Percentiles rank a stretch among this genome's conserved stretches.
Evolutionary conservation across 1,284 basidiomycete species (phyloP).

Genomic region (Dichomitus squalens): DNA sequence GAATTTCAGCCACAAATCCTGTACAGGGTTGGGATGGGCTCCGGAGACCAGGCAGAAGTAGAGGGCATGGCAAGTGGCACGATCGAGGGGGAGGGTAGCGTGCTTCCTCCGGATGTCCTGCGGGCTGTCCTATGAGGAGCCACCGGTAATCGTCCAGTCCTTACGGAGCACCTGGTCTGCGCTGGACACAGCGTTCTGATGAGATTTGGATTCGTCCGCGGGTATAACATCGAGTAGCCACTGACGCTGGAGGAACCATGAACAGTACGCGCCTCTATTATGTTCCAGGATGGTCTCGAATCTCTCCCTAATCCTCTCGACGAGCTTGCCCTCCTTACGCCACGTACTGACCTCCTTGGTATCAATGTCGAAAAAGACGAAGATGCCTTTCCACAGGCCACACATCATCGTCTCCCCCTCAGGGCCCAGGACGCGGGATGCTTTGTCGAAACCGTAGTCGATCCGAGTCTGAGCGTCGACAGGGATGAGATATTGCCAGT

Average conservation of each 20-base stretch:
- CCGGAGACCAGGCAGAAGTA: slow-evolving; percentile 14
- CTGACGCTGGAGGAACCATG: slow-evolving; percentile 40
- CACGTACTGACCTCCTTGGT: slow-evolving; percentile 37
- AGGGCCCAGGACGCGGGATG: slow-evolving; percentile 2
- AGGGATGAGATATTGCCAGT: slow-evolving; percentile 39
- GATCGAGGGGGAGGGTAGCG: slow-evolving; percentile 7
- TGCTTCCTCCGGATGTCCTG: slow-evolving; percentile 1
- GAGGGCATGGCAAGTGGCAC: slow-evolving; percentile 18
- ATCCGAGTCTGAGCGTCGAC: slow-evolving; percentile 33
- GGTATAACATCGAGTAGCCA: slow-evolving; percentile 29
- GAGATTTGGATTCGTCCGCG: not conserved
- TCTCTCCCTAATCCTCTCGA: slow-evolving; percentile 35
- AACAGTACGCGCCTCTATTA: slow-evolving; percentile 29
- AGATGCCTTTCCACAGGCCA: slow-evolving; percentile 38
- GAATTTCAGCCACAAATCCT: no score
- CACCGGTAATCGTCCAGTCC: slow-evolving; percentile 12
- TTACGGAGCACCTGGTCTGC: not conserved
- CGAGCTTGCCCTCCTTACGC: slow-evolving; percentile 34
- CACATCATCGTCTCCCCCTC: slow-evolving; percentile 26
- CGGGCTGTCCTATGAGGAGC: slow-evolving; percentile 3
- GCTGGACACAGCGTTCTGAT: not conserved
- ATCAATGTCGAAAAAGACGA: no score
- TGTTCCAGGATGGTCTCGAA: no score
- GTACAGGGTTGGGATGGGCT: slow-evolving; percentile 19
- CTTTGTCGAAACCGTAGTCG: slow-evolving; percentile 41